Evolutionary conservation across 192 early-diverging fungal genomes (phyloP), one percentile per base, ranked within the genome.

Genomic region (Geranomyces variabilis): DNA sequence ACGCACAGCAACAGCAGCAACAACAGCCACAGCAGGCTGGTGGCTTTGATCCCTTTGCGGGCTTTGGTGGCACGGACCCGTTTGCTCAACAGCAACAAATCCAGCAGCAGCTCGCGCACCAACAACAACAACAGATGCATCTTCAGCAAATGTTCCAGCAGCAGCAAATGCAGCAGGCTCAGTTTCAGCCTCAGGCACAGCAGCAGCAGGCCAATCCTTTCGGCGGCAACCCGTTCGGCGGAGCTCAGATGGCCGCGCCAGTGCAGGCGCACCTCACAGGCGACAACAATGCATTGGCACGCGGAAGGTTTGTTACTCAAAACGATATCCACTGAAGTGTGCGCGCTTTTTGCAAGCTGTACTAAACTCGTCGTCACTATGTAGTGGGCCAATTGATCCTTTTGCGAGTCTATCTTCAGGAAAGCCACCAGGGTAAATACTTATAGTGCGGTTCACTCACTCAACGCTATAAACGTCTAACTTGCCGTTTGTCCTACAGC

Each of bases 71-170:
- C 1, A 15, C 31, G 12, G 78, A 79, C 64, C 73, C 73, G 6
- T 79, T 79, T 63, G 66, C 66, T 47, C 76, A 77, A 66, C 77
- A 74, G 63, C 75, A 78, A 61, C 75, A 81, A 63, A 66, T 74
- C 58, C 33, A 72, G 28, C 74, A 75, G 70, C 79, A 79, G 62
- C 82, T 77, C 53, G 57, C 71, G 61, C 31, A 67, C 12, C 70
- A 69, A 51, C 74, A 75, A 33, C 76, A 77, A 46, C 82, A 83
- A 57, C 79, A 80, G 56, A 24, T 46, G 30, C 46, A 29, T 19
- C 46, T 70, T 58, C 71, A 77, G 56, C 76, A 83, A 46, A 2
- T 73, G 28, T 26, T 48, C 65, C 69, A 70, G 43, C 61, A 71
- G 43, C 71, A 79, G 49, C 75, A 80, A 26, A 55, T 51, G 24